Percentiles rank a stretch among this genome's conserved stretches.
phyloP scores from a whole-genome alignment of 2,329 filamentous ascomycete species.

The Talaromyces piceae region DNA sequence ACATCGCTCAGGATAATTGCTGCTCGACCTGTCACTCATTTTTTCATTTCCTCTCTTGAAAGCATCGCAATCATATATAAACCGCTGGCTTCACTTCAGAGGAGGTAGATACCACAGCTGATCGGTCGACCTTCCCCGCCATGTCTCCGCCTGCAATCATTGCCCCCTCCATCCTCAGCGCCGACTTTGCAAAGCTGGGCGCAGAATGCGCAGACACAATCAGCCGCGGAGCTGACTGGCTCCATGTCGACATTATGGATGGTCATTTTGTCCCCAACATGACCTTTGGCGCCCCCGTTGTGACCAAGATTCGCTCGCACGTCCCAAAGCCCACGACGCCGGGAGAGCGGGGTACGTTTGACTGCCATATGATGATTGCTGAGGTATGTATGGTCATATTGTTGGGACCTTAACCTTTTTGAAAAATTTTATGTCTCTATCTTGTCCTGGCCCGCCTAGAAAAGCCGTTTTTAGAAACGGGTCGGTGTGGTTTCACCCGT shows the following conservation, averaged over 20 bases:
- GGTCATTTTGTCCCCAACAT: conserved; percentile 99
- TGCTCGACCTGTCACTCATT: not conserved
- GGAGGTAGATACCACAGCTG: not conserved
- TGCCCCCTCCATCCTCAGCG: conserved; percentile 94
- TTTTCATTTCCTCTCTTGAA: not conserved
- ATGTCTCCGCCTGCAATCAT: conserved; percentile 94
- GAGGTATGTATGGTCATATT: conserved; percentile 54
- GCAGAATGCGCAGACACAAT: conserved; percentile 83
- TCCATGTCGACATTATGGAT: conserved; percentile 97
- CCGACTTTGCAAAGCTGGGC: conserved; percentile 86
- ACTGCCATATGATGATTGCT: conserved; percentile 99
- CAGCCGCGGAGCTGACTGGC: conserved; percentile 78
- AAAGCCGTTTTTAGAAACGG: not conserved
- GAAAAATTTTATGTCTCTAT: no score
- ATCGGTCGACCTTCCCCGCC: conserved; percentile 15
- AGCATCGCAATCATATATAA: not conserved
- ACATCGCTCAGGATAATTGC: not conserved
- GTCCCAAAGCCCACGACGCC: conserved; percentile 65
- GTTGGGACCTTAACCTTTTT: no score
- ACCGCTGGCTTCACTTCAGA: not conserved
- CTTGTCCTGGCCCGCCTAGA: not conserved
- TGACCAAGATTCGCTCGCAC: conserved; percentile 83
- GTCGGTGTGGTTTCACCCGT: no score
- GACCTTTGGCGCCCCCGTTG: conserved; percentile 90
- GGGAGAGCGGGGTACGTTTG: conserved; percentile 82